Percentiles rank a stretch among this genome's conserved stretches.
Conservation (phyloP, 2,329 filamentous ascomycete genomes). For the Diaporthe aspalathi region DNA sequence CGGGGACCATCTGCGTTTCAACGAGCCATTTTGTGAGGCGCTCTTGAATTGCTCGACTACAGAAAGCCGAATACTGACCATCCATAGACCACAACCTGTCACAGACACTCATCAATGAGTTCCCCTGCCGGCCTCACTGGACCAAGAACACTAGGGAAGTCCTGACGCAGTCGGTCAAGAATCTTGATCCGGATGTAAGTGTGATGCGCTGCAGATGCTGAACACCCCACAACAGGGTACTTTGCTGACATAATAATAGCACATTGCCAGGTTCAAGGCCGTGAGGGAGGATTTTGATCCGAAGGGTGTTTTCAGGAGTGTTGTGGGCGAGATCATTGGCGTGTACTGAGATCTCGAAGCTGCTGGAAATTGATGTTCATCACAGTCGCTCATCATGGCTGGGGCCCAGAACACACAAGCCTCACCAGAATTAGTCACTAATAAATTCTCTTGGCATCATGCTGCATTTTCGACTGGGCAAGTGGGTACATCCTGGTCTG, state of each 20-base stretch:
- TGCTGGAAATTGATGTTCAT: not conserved
- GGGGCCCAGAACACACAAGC: not conserved
- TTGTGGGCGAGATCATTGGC: conserved; percentile 61
- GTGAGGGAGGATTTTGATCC: conserved; percentile 61
- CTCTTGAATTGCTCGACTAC: conserved; percentile 20
- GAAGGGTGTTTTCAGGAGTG: conserved; percentile 58
- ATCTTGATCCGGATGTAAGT: conserved; percentile 58
- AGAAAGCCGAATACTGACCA: not conserved
- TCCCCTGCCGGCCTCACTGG: conserved; percentile 64
- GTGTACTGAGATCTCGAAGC: conserved; percentile 48
- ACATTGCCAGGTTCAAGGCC: conserved; percentile 60
- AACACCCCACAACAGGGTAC: not conserved
- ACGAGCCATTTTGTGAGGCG: conserved; percentile 61
- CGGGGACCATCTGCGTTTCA: conserved; percentile 60
- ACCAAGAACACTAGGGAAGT: conserved; percentile 64
- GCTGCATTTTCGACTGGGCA: not conserved
- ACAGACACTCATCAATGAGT: conserved; percentile 59
- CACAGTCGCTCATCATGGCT: not conserved
- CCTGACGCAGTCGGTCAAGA: conserved; percentile 57
- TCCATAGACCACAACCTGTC: conserved; percentile 56
- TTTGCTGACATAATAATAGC: conserved; percentile 41
- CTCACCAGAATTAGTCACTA: not conserved
- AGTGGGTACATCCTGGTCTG: not conserved
- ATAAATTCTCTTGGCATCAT: not conserved
- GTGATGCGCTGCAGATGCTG: not conserved